Base-by-base conservation (phyloP, 306 rosid species). In the Mucuna pruriens region DNA sequence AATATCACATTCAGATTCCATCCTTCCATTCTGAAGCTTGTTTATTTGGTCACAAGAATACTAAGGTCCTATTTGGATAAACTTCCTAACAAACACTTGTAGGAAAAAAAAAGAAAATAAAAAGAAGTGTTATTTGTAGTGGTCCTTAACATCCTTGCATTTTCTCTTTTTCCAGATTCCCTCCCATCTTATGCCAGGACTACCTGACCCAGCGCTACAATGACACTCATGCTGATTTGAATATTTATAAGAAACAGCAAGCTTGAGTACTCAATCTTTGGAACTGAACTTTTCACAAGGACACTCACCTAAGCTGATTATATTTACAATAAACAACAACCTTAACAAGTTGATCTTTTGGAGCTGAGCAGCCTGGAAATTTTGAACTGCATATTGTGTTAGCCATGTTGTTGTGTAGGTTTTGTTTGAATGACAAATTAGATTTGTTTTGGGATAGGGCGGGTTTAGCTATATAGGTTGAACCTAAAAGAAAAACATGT, bases 201-300 rank as follows among this genome's bases (percentile, higher is more conserved):
- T 91, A 90, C 88, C 51, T 94, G 83, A 79, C 83, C 34, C 97
- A 91, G 76, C 94, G 94, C n/a, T 94, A 91, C 70, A 7, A 81
- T 6, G 93, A 88, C 60, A 92, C 98, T 72, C 97, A 92, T 61
- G 85, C 76, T 1, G 90, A 94, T 87, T 79, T 87, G 85, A 84
- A 71, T 7, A 26, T 34, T 15, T 87, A 94, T 85, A 77, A 81
- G 17, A 79, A 92, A 66, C 70, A 63, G 63, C 52, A 79, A 79
- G 7, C 79, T 8, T 82, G 82, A 83, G 9, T 7, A 31, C 11
- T 77, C n/a, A 64, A 49, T 6, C 23, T 3, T 74, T 57, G 71
- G 10, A 22, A 31, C 68, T 49, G 19, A 13, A 34, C 20, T 67
- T 52, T 54, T 9, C 25, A 22, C 54, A 38, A 57, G 67, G 34